A percentile compares a stretch with the other conserved stretches of the same genome.
Evolutionary conservation across 1,139 yeast species (phyloP).

Genomic region (Zygotorulaspora mrakii): DNA sequence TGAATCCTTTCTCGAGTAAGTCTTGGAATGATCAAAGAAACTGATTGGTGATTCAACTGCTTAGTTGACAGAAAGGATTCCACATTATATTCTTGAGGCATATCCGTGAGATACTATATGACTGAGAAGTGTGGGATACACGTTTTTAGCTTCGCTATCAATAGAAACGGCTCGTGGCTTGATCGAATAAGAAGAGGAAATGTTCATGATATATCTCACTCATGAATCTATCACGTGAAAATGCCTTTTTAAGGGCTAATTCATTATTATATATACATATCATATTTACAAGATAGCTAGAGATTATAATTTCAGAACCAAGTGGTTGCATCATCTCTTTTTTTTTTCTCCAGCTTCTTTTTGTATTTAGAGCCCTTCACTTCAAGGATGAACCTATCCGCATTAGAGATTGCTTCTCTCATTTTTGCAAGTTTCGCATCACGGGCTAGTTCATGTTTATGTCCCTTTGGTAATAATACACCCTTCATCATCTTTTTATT

Average conservation of each 20-base stretch:
- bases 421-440: constrained; percentile 60
- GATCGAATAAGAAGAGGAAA: no score
- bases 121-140: no score
- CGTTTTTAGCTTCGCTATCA: no score
- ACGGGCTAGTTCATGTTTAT: constrained; percentile 70
- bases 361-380: constrained; percentile 60
- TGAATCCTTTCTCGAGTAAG: constrained; percentile 33
- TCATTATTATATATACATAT: constrained; percentile 3
- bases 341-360: constrained; percentile 53
- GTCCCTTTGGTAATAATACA: constrained; percentile 72
- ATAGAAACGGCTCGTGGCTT: no score
- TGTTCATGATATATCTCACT: not conserved
- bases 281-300: constrained; percentile 12
- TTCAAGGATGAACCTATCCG: constrained; percentile 66
- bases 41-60: constrained; percentile 34
- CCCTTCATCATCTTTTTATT: constrained; percentile 74
- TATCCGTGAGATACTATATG: no score
- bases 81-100: constrained; percentile 33
- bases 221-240: constrained; percentile 1
- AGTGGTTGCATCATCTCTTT: constrained; percentile 42
- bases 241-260: not conserved
- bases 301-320: constrained; percentile 41
- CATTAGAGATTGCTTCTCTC: constrained; percentile 62
- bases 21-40: constrained; percentile 36
- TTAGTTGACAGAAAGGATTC: constrained; percentile 32